Evolutionary conservation across 768 basidiomycete species (phyloP).

Genomic region (Lactarius hatsudake): DNA sequence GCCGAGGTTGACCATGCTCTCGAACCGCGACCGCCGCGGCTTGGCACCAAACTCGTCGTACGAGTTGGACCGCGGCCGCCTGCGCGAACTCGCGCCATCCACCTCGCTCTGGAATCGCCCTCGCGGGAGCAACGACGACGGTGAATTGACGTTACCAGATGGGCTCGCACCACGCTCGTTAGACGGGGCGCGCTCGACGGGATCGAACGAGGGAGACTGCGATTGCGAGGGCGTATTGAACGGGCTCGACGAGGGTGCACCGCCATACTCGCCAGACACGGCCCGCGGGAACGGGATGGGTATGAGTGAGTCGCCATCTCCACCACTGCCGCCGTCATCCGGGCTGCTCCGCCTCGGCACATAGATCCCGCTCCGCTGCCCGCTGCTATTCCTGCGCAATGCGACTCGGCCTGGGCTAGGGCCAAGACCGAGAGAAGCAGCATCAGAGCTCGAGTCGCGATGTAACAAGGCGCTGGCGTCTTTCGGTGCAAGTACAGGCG

Average conservation of each 20-base stretch:
- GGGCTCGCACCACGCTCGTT: not conserved
- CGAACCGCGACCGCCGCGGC: slow-evolving; percentile 59
- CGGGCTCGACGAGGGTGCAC: slow-evolving; percentile 36
- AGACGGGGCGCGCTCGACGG: slow-evolving; percentile 13
- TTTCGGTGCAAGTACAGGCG: slow-evolving; percentile 21
- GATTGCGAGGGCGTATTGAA: slow-evolving; percentile 15
- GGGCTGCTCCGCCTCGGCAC: slow-evolving; percentile 16
- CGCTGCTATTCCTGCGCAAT: slow-evolving; percentile 50
- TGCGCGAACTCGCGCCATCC: slow-evolving; percentile 51
- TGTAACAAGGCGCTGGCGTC: slow-evolving; percentile 36
- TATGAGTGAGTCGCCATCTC: slow-evolving; percentile 32
- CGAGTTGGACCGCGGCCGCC: slow-evolving; percentile 59
- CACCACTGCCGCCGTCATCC: slow-evolving; percentile 17
- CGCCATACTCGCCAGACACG: slow-evolving; percentile 38
- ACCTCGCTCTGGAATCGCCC: slow-evolving; percentile 74
- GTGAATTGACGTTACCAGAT: slow-evolving; percentile 4
- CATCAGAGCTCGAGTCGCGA: slow-evolving; percentile 59
- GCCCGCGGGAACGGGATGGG: slow-evolving; percentile 65
- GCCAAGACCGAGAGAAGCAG: slow-evolving; percentile 33
- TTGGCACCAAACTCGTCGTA: slow-evolving; percentile 62
- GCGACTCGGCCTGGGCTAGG: slow-evolving; percentile 41
- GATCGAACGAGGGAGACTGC: slow-evolving; percentile 2
- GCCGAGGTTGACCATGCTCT: slow-evolving; percentile 67
- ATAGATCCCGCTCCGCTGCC: slow-evolving; percentile 17
- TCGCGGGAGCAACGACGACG: slow-evolving; percentile 43